phyloP scores from a whole-genome alignment of 208 protist genomes.

The Trypanosoma brucei region DNA sequence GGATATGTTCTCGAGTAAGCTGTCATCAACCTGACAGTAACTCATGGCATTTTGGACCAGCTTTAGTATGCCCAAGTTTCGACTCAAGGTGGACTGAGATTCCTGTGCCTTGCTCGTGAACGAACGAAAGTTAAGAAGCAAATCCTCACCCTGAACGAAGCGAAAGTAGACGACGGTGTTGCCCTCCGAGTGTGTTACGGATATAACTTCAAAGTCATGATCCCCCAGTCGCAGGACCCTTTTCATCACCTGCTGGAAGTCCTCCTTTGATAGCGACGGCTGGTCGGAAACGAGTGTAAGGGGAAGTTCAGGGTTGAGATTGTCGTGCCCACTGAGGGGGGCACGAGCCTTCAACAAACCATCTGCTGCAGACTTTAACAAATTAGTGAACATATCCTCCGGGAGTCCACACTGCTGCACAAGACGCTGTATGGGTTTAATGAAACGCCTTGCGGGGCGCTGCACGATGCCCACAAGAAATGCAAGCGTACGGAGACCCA shows the following conservation, averaged over 20 bases:
- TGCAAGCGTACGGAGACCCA: constrained; percentile 71
- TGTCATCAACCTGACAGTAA: constrained; percentile 34
- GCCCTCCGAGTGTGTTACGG: constrained; percentile 49
- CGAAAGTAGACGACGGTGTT: constrained; percentile 78
- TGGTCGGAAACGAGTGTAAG: constrained; percentile 70
- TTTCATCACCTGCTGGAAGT: constrained; percentile 81
- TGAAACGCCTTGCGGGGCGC: constrained; percentile 69
- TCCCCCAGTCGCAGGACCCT: constrained; percentile 38
- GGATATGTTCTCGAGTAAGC: constrained; percentile 54
- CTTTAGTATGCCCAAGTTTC: constrained; percentile 74
- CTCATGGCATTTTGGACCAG: constrained; percentile 65
- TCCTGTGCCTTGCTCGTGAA: constrained; percentile 81
- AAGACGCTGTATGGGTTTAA: constrained; percentile 68
- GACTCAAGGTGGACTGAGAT: constrained; percentile 73
- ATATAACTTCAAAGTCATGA: constrained; percentile 56
- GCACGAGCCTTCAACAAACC: constrained; percentile 39
- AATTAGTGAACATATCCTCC: constrained; percentile 51
- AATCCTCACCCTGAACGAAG: constrained; percentile 45
- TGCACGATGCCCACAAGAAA: constrained; percentile 68
- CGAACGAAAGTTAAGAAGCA: constrained; percentile 53
- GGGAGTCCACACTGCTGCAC: constrained; percentile 63
- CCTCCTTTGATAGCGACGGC: constrained; percentile 55
- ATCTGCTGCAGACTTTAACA: constrained; percentile 52
- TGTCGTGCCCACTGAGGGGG: constrained; percentile 26
- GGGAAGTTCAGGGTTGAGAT: constrained; percentile 66